Conservation (phyloP, 2,329 filamentous ascomycete genomes). For the Xylaria sp. region DNA sequence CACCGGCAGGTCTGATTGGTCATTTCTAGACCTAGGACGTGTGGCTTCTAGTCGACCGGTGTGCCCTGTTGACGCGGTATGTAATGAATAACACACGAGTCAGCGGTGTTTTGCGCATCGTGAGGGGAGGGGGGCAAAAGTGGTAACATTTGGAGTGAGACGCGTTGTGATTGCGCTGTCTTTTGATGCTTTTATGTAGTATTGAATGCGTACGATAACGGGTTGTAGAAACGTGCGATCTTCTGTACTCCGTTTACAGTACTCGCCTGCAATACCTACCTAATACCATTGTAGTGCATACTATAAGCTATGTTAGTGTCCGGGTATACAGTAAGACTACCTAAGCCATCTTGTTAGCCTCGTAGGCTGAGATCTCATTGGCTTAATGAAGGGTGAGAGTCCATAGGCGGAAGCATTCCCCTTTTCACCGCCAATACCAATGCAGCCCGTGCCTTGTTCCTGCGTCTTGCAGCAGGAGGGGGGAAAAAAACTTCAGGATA, state of each 20-base stretch:
- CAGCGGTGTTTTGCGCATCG: constrained; percentile 16
- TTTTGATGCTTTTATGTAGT: neutral
- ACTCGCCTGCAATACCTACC: neutral
- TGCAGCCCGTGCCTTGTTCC: constrained; percentile 32
- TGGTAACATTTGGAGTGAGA: neutral
- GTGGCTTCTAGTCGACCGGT: constrained; percentile 3
- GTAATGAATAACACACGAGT: constrained; percentile 24
- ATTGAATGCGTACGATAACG: no score
- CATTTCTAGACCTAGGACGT: neutral
- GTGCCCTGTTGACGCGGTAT: constrained; percentile 6
- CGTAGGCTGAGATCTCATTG: constrained; percentile 17
- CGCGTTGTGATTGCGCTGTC: constrained; percentile 3
- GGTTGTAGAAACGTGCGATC: no score
- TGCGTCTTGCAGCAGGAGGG: constrained; percentile 25
- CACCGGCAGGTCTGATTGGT: constrained; percentile 17
- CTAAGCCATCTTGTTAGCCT: constrained; percentile 13
- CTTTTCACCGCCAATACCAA: constrained; percentile 27
- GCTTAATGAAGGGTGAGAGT: constrained; percentile 9
- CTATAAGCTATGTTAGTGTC: neutral
- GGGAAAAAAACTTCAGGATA: neutral
- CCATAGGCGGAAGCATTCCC: constrained; percentile 8
- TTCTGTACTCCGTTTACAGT: neutral
- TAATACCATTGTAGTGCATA: neutral
- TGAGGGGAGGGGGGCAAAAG: constrained; percentile 15
- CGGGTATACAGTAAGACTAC: neutral